A percentile compares a stretch with the other conserved stretches of the same genome.
Evolutionary conservation across 352 stramenopile genomes (phyloP).

Genomic region (Thalassiosira ordinaria): DNA sequence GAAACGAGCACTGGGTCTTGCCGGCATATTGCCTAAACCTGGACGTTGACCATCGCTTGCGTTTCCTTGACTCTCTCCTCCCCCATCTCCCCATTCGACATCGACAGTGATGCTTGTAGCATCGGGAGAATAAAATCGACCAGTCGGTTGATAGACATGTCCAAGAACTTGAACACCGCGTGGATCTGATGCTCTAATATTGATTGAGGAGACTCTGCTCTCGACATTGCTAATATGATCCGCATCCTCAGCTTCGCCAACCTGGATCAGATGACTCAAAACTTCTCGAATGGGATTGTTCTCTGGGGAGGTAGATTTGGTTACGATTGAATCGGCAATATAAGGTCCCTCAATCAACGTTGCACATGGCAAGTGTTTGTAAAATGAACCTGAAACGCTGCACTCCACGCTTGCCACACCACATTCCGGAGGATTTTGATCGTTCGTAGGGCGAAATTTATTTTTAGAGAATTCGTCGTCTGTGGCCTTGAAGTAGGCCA

Average conservation of each 20-base stretch:
- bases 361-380: constrained; percentile 67
- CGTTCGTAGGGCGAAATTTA: constrained; percentile 67
- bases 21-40: too few relatives aligned
- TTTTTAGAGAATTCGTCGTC: constrained; percentile 61
- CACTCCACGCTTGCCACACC: constrained; percentile 87
- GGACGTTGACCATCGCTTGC: too few relatives aligned
- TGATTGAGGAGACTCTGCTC: constrained; percentile 37
- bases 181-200: constrained; percentile 50
- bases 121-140: background rate
- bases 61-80: too few relatives aligned
- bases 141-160: constrained; percentile 53
- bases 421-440: constrained; percentile 63
- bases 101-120: background rate
- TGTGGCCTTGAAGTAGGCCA: constrained; percentile 80
- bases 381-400: constrained; percentile 71
- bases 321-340: background rate
- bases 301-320: background rate
- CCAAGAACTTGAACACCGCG: constrained; percentile 55
- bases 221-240: background rate
- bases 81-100: background rate
- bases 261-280: background rate
- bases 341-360: constrained; percentile 20
- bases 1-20: constrained; percentile 1
- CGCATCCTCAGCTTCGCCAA: background rate
- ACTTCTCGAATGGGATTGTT: background rate